These are phyloP conservation scores for Globisporangium abappressorium DNA, from an alignment of 352 stramenopile genomes.

Conservation along the genomic window DNA sequence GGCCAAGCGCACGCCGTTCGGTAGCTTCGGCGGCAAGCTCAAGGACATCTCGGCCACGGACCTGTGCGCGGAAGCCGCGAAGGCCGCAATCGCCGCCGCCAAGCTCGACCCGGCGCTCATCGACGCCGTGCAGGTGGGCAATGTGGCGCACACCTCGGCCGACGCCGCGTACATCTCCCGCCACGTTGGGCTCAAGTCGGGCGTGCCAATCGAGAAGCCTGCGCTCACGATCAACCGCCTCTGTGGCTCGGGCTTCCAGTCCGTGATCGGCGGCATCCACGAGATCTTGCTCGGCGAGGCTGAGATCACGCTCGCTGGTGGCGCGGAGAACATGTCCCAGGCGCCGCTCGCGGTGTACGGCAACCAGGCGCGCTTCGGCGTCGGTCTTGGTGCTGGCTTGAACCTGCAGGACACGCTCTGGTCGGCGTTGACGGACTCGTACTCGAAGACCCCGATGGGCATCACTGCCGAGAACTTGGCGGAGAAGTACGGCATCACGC, in stretches of 20 bases:
- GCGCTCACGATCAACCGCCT: conserved; percentile 97
- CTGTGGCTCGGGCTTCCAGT: conserved; percentile 97
- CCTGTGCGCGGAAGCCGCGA: conserved; percentile 82
- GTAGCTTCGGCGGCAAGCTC: conserved; percentile 92
- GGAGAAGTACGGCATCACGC: conserved; percentile 91
- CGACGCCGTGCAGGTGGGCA: conserved; percentile 94
- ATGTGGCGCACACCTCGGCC: conserved; percentile 93
- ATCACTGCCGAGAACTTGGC: conserved; percentile 99
- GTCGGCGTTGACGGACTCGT: conserved; percentile 95
- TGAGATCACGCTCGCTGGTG: conserved; percentile 89
- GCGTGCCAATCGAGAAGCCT: conserved; percentile 86
- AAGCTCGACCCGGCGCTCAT: conserved; percentile 87
- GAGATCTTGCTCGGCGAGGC: conserved; percentile 90
- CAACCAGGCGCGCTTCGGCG: conserved; percentile 91
- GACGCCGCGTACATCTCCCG: conserved; percentile 94
- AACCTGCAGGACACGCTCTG: conserved; percentile 95
- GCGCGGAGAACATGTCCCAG: conserved; percentile 96
- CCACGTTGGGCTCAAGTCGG: conserved; percentile 93
- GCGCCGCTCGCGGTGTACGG: conserved; percentile 91
- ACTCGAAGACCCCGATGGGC: conserved; percentile 95
- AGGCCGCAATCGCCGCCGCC: conserved; percentile 75
- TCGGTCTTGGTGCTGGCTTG: conserved; percentile 89
- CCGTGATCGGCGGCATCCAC: conserved; percentile 90
- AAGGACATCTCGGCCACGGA: conserved; percentile 92
- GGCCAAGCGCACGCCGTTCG: conserved; percentile 95